phyloP scores from a whole-genome alignment of 2,329 filamentous ascomycete genomes.

The Aspergillus ruber region DNA sequence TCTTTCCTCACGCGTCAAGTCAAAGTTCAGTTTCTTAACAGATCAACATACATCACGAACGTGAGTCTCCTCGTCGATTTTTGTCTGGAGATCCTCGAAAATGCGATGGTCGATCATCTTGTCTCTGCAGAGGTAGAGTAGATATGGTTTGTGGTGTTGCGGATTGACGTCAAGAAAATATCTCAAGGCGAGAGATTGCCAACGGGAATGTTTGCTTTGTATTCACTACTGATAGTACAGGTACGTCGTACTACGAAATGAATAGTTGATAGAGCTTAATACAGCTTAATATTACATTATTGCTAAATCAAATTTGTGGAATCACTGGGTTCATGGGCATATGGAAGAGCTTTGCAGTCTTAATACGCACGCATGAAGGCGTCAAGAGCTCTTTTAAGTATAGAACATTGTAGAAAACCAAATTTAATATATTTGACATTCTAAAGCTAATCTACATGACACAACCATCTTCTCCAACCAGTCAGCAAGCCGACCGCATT shows the following conservation, averaged over 20 bases:
- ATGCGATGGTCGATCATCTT: slow-evolving; percentile 71
- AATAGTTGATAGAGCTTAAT: neutral
- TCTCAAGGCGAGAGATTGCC: slow-evolving; percentile 10
- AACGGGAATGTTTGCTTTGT: slow-evolving; percentile 5
- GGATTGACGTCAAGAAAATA: slow-evolving; percentile 13
- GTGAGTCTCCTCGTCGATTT: slow-evolving; percentile 79
- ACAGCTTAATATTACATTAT: too few relatives aligned
- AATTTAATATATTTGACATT: too few relatives aligned
- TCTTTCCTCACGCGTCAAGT: slow-evolving; percentile 6
- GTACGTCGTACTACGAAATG: neutral
- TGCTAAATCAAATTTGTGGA: too few relatives aligned
- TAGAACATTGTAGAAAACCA: too few relatives aligned
- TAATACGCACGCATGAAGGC: too few relatives aligned
- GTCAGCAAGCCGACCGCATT: slow-evolving; percentile 46
- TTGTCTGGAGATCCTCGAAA: slow-evolving; percentile 79
- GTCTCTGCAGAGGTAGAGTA: slow-evolving; percentile 1
- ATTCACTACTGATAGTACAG: neutral
- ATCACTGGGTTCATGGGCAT: too few relatives aligned
- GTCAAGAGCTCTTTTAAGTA: too few relatives aligned
- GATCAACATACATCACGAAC: slow-evolving; percentile 61
- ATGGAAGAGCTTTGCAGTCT: too few relatives aligned
- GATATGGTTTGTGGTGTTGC: slow-evolving; percentile 1
- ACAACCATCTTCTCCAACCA: slow-evolving; percentile 52
- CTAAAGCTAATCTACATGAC: too few relatives aligned
- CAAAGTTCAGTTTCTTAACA: neutral